phyloP scores from a whole-genome alignment of 441 rosid species.

The Brassica hybrid region DNA sequence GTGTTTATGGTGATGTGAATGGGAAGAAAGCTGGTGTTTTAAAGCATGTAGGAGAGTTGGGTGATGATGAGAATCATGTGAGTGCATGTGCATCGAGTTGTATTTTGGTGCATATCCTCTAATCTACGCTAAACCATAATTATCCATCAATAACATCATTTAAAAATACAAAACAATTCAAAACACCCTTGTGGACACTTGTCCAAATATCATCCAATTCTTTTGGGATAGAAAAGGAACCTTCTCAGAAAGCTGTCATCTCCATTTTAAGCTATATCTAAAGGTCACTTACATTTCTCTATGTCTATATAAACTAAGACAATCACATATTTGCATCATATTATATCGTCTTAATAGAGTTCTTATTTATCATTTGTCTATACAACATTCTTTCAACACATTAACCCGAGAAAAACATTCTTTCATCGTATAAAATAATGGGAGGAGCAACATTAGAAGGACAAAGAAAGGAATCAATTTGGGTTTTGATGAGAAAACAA shows the following conservation, averaged over 20 bases:
- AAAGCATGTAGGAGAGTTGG: constrained; percentile 36
- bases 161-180: not conserved
- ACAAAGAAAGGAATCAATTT: constrained; percentile 43
- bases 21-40: constrained; percentile 39
- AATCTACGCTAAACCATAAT: constrained; percentile 55
- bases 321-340: constrained; percentile 18
- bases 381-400: constrained; percentile 46
- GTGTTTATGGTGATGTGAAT: constrained; percentile 41
- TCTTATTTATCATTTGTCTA: constrained; percentile 1
- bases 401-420: constrained; percentile 38
- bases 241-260: constrained; percentile 39
- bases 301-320: constrained; percentile 41
- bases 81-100: constrained; percentile 88
- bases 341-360: constrained; percentile 7
- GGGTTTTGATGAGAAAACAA: constrained; percentile 45
- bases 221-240: constrained; percentile 45
- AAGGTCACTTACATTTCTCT: constrained; percentile 24
- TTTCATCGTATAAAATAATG: constrained; percentile 43
- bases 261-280: constrained; percentile 33
- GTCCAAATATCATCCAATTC: constrained; percentile 52
- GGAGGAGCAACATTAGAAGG: constrained; percentile 42
- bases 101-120: constrained; percentile 64
- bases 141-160: constrained; percentile 46
- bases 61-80: constrained; percentile 73
- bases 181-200: constrained; percentile 29